Evolutionary conservation across 352 stramenopile genomes (phyloP), one percentile per base, ranked within the genome.

Genomic region (Phytophthora cryptogea): DNA sequence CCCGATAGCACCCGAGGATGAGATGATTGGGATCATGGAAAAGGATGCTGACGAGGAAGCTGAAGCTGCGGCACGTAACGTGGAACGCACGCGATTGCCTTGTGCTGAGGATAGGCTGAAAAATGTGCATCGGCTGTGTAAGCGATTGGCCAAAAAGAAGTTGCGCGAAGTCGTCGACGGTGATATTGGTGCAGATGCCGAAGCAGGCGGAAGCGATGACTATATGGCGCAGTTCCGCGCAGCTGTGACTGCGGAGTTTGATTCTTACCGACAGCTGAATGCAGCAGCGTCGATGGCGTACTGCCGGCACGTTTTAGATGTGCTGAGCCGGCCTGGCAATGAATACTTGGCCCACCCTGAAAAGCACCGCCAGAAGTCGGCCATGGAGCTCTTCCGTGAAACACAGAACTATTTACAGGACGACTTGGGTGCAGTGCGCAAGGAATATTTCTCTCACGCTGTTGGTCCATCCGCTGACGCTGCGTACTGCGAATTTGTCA

Each of bases 401-500:
- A 89, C 82, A 10, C 80, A 89, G 37, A 57, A 59, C 36, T 93
- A 86, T 49, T 59, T 93, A 42, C 65, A 80, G 9, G 65, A 78
- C 20, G 69, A 87, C 7, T 54, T 92, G 8, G 65, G 76, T 32
- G 36, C 44, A 13, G 33, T 92, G 13, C 71, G 88, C 50, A 72
- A 82, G 10, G 64, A 82, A 39, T 95, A 91, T 48, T 87, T 85
- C 59, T 41, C 55, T 0, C 71, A 65, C 8, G 86, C 86, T 0
- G 69, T 92, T 8, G 86, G 86, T 2, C 83, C 85, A 27, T 95
- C 86, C n/a, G 76, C 78, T 6, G 74, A 95, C 54, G 79, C 83
- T 16, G 86, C 86, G 9, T 95, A 94, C 62, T 92, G 80, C 39
- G 84, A 93, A 58, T 95, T 82, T 44, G 74, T 93, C n/a, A 91